phyloP scores from a whole-genome alignment of 805 yeast genomes.

The Grigorovia yakushimaensis region DNA sequence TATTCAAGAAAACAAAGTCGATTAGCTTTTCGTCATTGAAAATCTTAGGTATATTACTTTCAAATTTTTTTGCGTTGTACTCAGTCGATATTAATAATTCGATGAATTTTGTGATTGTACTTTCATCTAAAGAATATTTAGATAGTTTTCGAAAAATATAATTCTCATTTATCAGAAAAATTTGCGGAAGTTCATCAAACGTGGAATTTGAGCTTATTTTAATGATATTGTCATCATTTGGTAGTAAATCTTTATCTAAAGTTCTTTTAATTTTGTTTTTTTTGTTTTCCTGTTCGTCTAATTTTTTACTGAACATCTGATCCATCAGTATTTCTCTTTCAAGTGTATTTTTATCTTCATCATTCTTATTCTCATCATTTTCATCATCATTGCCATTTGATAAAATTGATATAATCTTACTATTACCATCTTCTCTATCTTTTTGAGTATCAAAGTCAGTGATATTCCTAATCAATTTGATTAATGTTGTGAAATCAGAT shows the following conservation, averaged over 20 bases:
- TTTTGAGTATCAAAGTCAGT: constrained; percentile 36
- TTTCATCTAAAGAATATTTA: constrained; percentile 10
- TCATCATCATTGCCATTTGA: constrained; percentile 41
- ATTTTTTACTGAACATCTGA: constrained; percentile 19
- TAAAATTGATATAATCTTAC: constrained; percentile 35
- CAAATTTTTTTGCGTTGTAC: constrained; percentile 36
- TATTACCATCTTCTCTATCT: constrained; percentile 19
- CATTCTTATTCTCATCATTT: constrained; percentile 29
- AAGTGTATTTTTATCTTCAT: constrained; percentile 17
- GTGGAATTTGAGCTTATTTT: background rate
- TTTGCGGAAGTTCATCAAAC: constrained; percentile 9
- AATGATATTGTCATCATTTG: constrained; percentile 9
- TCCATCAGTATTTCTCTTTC: constrained; percentile 12
- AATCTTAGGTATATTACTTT: constrained; percentile 25
- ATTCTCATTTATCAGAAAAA: constrained; percentile 36
- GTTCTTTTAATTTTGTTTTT: constrained; percentile 8
- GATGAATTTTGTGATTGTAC: constrained; percentile 34
- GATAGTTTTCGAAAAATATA: constrained; percentile 49
- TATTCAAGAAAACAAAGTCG: constrained; percentile 39
- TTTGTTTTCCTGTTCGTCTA: constrained; percentile 15
- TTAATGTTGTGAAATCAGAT: constrained; percentile 34
- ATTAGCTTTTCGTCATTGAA: constrained; percentile 41
- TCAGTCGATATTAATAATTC: constrained; percentile 32
- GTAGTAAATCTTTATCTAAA: background rate
- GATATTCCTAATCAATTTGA: constrained; percentile 36